Percentiles rank a stretch among this genome's conserved stretches.
Evolutionary conservation across 129 eudicot species (phyloP).

Genomic region (Lonicera japonica): DNA sequence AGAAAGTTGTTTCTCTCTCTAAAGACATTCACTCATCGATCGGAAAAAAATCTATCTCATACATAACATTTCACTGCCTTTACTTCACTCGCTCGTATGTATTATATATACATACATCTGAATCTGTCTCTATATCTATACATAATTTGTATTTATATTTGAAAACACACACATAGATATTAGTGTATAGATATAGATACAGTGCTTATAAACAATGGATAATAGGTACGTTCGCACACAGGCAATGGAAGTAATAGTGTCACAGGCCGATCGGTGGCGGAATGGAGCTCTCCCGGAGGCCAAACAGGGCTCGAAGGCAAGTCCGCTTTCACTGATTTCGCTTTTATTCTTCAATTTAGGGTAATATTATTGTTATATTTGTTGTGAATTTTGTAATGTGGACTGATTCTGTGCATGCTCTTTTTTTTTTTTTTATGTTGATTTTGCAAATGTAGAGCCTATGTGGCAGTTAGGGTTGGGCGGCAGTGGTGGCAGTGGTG

Average conservation of each 20-base stretch:
- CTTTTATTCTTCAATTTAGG: conserved; percentile 23
- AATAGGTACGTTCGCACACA: conserved; percentile 32
- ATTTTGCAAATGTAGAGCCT: conserved; percentile 66
- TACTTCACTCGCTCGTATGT: conserved; percentile 9
- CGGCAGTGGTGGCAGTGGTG: too few relatives aligned
- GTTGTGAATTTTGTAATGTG: conserved; percentile 15
- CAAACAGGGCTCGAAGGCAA: conserved; percentile 78
- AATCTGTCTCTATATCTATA: conserved; percentile 24
- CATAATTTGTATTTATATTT: conserved; percentile 14
- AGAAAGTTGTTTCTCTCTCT: conserved; percentile 11
- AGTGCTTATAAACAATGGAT: conserved; percentile 36
- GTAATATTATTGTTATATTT: conserved; percentile 20
- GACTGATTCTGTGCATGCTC: conserved; percentile 14
- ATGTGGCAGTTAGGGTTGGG: conserved; percentile 77
- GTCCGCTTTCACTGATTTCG: conserved; percentile 12
- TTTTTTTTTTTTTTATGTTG: conserved; percentile 10
- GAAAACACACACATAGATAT: conserved; percentile 12
- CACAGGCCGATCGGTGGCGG: conserved; percentile 55
- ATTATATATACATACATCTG: neutral
- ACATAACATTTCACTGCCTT: conserved; percentile 1
- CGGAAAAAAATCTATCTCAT: too few relatives aligned
- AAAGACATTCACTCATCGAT: conserved; percentile 5
- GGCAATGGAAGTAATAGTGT: conserved; percentile 46
- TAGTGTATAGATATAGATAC: conserved; percentile 31
- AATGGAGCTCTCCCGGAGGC: conserved; percentile 54